Conservation (phyloP, 176 grass and related monocot species). For the Musa itinerans region DNA sequence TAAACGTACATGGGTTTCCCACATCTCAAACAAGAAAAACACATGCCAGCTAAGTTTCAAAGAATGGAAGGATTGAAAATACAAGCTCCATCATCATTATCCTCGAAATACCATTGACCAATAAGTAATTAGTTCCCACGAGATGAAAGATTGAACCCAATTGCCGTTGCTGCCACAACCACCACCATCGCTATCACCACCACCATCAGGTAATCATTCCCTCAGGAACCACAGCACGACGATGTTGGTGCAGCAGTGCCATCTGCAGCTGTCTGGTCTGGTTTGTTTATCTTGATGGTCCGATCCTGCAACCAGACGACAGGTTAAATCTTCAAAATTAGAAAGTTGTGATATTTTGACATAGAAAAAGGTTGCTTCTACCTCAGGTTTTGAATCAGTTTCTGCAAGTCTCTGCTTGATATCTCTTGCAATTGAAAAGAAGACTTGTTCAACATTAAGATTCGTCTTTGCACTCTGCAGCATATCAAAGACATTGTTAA, state of each 20-base stretch:
- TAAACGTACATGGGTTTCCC: not conserved
- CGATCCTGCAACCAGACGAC: constrained; percentile 40
- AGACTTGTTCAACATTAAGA: constrained; percentile 75
- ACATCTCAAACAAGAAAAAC: not conserved
- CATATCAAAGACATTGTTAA: not conserved
- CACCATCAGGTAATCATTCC: not conserved
- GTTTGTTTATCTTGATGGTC: constrained; percentile 56
- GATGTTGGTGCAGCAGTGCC: constrained; percentile 35
- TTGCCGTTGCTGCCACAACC: not conserved
- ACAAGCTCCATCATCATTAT: not conserved
- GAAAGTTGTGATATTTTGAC: not conserved
- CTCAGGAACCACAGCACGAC: constrained; percentile 65
- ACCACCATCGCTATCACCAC: not conserved
- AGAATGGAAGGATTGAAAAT: not conserved
- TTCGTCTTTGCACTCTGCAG: constrained; percentile 92
- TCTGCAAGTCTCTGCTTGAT: constrained; percentile 75
- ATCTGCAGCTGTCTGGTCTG: constrained; percentile 30
- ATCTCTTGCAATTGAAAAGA: constrained; percentile 84
- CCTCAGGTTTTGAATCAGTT: constrained; percentile 48
- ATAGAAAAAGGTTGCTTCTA: constrained; percentile 18
- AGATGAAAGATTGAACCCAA: not conserved
- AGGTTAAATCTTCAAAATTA: not conserved
- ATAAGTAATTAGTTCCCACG: not conserved
- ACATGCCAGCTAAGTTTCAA: not conserved
- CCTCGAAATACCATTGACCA: not conserved